phyloP scores from a whole-genome alignment of 2,329 filamentous ascomycete species.

The Mycosphaerella sp. region DNA sequence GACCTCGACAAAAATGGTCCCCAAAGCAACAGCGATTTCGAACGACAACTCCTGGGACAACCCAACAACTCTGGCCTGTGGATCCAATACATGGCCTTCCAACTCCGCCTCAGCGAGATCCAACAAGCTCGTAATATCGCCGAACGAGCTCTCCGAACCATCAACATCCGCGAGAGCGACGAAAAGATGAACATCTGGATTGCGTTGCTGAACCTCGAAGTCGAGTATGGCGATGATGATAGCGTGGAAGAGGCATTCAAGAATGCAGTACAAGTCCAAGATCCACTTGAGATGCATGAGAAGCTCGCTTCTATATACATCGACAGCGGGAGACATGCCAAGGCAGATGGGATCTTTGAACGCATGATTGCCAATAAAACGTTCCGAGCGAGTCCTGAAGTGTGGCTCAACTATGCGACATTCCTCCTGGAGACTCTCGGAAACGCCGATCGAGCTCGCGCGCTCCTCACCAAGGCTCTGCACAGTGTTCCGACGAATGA shows the following conservation, averaged over 20 bases:
- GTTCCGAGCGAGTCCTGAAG: conserved; percentile 67
- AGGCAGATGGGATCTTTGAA: conserved; percentile 85
- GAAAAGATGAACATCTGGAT: conserved; percentile 97
- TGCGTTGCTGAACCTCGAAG: conserved; percentile 88
- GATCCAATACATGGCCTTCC: conserved; percentile 99
- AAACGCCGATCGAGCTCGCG: conserved; percentile 66
- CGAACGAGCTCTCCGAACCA: conserved; percentile 82
- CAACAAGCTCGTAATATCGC: conserved; percentile 83
- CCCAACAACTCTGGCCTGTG: conserved; percentile 90
- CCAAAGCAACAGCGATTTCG: conserved; percentile 84
- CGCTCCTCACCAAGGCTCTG: conserved; percentile 72
- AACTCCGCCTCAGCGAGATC: conserved; percentile 84
- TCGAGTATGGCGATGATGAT: conserved; percentile 71
- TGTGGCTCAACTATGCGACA: conserved; percentile 92
- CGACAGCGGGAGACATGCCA: conserved; percentile 75
- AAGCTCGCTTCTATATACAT: conserved; percentile 92
- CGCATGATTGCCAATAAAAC: conserved; percentile 75
- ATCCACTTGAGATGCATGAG: conserved; percentile 82
- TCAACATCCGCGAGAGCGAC: conserved; percentile 81
- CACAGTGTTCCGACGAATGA: conserved; percentile 69
- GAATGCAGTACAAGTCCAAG: conserved; percentile 88
- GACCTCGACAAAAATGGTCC: conserved; percentile 84
- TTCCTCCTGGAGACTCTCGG: conserved; percentile 74
- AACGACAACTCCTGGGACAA: conserved; percentile 83
- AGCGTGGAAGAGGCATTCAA: conserved; percentile 81